phyloP scores from a whole-genome alignment of 345 rosid species.

The Lagerstroemia speciosa region DNA sequence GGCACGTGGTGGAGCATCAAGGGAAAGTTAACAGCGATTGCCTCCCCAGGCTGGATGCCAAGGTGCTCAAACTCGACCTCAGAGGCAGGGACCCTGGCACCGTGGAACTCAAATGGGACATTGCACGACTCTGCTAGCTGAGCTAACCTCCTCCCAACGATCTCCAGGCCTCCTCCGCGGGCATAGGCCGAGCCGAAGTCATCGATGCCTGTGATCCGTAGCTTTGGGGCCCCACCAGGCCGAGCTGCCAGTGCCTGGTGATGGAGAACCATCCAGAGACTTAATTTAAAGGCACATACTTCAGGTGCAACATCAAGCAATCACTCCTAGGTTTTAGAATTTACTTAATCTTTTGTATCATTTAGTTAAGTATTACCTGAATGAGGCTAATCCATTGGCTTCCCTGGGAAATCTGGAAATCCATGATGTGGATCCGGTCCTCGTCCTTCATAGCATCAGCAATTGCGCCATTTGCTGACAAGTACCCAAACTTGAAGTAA shows the following conservation, averaged over 20 bases:
- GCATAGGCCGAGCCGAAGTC: conserved; percentile 75
- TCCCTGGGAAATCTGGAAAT: conserved; percentile 81
- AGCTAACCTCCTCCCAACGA: conserved; percentile 67
- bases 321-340: neutral
- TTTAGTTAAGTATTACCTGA: conserved; percentile 16
- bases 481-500: conserved; percentile 85
- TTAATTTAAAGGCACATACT: no score
- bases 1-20: conserved; percentile 85
- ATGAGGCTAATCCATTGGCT: conserved; percentile 88
- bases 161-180: conserved; percentile 75
- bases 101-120: conserved; percentile 75
- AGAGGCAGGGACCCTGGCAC: conserved; percentile 46
- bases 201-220: conserved; percentile 83
- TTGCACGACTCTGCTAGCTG: conserved; percentile 58
- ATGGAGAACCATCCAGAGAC: neutral
- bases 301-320: no score
- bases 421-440: conserved; percentile 65
- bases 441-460: conserved; percentile 88
- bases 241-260: conserved; percentile 58
- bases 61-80: conserved; percentile 63
- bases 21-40: conserved; percentile 75
- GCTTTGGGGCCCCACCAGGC: conserved; percentile 75
- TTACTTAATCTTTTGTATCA: neutral
- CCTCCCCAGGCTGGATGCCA: conserved; percentile 56
- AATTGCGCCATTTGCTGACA: conserved; percentile 94